phyloP scores from a whole-genome alignment of 106 monocot species.

The Allium cepa region DNA sequence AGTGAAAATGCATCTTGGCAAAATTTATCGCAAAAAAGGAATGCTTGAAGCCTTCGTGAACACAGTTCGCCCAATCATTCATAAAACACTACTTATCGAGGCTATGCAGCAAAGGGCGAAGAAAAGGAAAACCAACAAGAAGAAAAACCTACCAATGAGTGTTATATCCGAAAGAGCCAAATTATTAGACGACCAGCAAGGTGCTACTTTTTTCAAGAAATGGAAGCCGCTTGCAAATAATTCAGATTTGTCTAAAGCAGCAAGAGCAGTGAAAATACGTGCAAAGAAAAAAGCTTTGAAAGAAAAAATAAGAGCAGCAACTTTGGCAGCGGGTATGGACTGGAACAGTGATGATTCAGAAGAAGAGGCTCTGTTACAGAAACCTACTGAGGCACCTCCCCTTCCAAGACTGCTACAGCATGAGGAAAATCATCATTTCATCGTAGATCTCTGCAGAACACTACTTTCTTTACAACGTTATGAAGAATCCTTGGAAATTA shows the following conservation, averaged over 20 bases:
- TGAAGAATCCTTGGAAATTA: conserved; percentile 67
- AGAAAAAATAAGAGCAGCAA: conserved; percentile 53
- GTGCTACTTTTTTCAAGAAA: conserved; percentile 54
- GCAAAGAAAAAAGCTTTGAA: conserved; percentile 36
- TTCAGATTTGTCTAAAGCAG: conserved; percentile 46
- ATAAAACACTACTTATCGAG: conserved; percentile 64
- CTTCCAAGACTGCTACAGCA: conserved; percentile 61
- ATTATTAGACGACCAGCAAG: conserved; percentile 54
- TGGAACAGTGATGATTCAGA: conserved; percentile 78
- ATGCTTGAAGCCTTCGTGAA: conserved; percentile 74
- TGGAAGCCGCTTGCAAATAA: conserved; percentile 58
- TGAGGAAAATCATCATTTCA: conserved; percentile 49
- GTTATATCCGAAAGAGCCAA: conserved; percentile 65
- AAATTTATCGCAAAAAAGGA: conserved; percentile 65
- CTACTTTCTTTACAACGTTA: conserved; percentile 52
- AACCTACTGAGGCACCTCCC: conserved; percentile 53
- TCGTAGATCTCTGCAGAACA: conserved; percentile 76
- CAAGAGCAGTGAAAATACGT: conserved; percentile 28
- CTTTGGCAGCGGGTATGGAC: conserved; percentile 49
- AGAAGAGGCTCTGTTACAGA: conserved; percentile 46
- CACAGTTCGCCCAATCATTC: conserved; percentile 43
- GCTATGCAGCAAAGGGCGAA: conserved; percentile 44
- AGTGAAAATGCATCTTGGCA: conserved; percentile 78
- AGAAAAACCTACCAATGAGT: conserved; percentile 54
- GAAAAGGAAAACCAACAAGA: conserved; percentile 15